phyloP scores from a whole-genome alignment of 371 early-diverging fungal species.

The Vairimorpha apis region DNA sequence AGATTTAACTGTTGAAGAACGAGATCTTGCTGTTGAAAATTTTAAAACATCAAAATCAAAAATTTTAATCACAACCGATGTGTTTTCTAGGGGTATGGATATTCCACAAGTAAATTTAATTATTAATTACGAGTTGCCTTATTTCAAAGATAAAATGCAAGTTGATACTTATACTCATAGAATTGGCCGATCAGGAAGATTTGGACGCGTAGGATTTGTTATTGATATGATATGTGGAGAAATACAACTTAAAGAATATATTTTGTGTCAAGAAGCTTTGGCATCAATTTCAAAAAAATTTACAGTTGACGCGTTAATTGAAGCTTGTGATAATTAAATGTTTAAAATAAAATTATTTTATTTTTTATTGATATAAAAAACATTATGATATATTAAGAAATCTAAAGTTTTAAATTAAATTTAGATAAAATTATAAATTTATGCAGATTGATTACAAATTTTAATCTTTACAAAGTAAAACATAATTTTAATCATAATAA shows the following conservation, averaged over 20 bases:
- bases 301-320: conserved; percentile 42
- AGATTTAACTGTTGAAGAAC: conserved; percentile 69
- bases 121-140: conserved; percentile 88
- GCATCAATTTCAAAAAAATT: conserved; percentile 39
- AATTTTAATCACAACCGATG: conserved; percentile 68
- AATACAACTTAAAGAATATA: conserved; percentile 40
- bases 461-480: too few species aligned
- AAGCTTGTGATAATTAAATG: too few species aligned
- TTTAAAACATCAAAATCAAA: conserved; percentile 81
- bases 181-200: conserved; percentile 97
- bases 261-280: conserved; percentile 32
- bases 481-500: too few species aligned
- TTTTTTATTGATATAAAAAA: too few species aligned
- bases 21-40: conserved; percentile 81
- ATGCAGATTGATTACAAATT: too few species aligned
- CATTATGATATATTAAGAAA: too few species aligned
- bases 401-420: too few species aligned
- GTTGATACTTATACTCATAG: conserved; percentile 63
- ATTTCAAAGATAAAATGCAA: conserved; percentile 66
- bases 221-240: conserved; percentile 76
- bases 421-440: too few species aligned
- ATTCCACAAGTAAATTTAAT: conserved; percentile 80
- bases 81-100: conserved; percentile 63
- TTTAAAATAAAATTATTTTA: too few species aligned
- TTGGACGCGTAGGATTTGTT: conserved; percentile 95